These are phyloP conservation scores for Trichoderma guizhouense DNA, from an alignment of 2,329 filamentous ascomycete species.

Conservation along the genomic window DNA sequence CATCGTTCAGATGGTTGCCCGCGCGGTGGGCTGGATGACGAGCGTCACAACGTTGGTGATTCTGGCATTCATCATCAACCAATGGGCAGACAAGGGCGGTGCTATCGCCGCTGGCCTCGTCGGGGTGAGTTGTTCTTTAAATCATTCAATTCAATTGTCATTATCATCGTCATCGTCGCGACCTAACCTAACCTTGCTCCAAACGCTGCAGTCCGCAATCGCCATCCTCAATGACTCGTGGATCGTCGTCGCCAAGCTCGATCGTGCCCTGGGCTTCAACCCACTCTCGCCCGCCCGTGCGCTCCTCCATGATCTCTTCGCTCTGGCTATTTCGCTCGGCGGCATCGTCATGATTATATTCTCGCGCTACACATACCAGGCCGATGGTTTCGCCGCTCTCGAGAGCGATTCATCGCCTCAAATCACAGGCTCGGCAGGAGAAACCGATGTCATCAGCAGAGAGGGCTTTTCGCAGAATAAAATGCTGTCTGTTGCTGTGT, in stretches of 20 bases:
- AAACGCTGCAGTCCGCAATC: conserved; percentile 26
- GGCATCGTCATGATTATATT: conserved; percentile 32
- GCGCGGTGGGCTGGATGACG: conserved; percentile 33
- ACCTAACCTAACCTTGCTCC: neutral
- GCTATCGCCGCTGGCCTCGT: conserved; percentile 31
- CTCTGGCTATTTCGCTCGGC: conserved; percentile 33
- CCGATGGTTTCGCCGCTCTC: conserved; percentile 1
- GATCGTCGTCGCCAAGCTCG: conserved; percentile 32
- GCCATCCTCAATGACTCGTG: conserved; percentile 39
- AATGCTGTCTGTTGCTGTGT: conserved; percentile 18
- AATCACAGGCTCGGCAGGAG: neutral
- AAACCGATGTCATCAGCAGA: conserved; percentile 10
- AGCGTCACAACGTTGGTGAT: conserved; percentile 32
- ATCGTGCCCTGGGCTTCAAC: conserved; percentile 27
- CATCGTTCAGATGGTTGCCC: conserved; percentile 25
- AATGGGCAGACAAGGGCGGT: conserved; percentile 31
- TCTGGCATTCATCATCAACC: conserved; percentile 32
- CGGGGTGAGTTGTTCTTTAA: conserved; percentile 28
- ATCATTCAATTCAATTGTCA: too few relatives aligned
- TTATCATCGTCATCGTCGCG: neutral
- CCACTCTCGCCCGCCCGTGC: conserved; percentile 28
- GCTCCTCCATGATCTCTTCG: conserved; percentile 33
- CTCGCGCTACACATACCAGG: conserved; percentile 12
- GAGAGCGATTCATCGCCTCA: neutral
- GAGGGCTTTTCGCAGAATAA: conserved; percentile 13